phyloP scores from a whole-genome alignment of 2,329 filamentous ascomycete genomes.

The Sporothrix pallida region DNA sequence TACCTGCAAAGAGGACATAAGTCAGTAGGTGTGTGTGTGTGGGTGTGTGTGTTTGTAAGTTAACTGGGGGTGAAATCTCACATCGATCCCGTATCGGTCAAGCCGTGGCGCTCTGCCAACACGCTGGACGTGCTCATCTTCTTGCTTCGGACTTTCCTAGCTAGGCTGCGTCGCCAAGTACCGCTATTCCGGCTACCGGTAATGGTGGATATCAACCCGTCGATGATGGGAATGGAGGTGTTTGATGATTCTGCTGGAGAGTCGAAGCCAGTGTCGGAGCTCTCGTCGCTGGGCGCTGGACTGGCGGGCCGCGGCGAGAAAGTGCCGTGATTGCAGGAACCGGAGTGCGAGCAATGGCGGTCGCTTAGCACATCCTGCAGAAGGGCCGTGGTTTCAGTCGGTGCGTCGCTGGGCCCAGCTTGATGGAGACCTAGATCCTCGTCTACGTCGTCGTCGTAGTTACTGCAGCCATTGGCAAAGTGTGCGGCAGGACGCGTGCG shows the following conservation, averaged over 20 bases:
- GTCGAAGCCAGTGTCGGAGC: slow-evolving; percentile 45
- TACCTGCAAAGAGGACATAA: slow-evolving; percentile 62
- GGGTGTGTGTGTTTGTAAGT: neutral
- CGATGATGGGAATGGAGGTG: slow-evolving; percentile 48
- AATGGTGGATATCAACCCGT: slow-evolving; percentile 49
- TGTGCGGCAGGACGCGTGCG: slow-evolving; percentile 33
- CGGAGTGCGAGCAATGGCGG: slow-evolving; percentile 51
- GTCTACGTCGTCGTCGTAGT: slow-evolving; percentile 32
- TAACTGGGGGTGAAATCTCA: slow-evolving; percentile 49
- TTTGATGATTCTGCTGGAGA: slow-evolving; percentile 44
- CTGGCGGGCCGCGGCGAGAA: slow-evolving; percentile 72
- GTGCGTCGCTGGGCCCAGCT: slow-evolving; percentile 39
- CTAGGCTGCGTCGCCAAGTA: slow-evolving; percentile 58
- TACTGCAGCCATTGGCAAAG: slow-evolving; percentile 32
- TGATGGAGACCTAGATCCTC: slow-evolving; percentile 34
- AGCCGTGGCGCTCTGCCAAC: slow-evolving; percentile 73
- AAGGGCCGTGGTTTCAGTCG: slow-evolving; percentile 60
- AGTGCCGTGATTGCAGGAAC: slow-evolving; percentile 72
- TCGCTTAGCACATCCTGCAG: slow-evolving; percentile 48
- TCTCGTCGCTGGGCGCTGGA: slow-evolving; percentile 47
- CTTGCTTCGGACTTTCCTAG: slow-evolving; percentile 48
- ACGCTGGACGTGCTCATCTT: slow-evolving; percentile 75
- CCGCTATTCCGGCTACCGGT: slow-evolving; percentile 47
- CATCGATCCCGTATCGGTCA: slow-evolving; percentile 77
- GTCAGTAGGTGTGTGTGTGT: slow-evolving; percentile 5